Evolutionary conservation across 345 rosid genomes (phyloP), one percentile per base, ranked within the genome.

Genomic region (Corymbia maculata): DNA sequence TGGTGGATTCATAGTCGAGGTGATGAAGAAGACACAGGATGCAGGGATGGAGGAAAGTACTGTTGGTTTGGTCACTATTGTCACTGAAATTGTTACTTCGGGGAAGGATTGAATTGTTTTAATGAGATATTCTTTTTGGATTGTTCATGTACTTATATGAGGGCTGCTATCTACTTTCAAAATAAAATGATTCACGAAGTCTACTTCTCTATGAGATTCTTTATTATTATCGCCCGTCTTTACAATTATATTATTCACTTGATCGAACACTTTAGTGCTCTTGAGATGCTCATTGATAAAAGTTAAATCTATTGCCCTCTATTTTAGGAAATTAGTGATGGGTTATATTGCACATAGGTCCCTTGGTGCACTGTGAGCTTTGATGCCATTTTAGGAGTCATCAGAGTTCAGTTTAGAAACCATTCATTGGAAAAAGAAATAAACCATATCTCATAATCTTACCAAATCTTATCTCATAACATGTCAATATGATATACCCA

Each of bases 1-100:
- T 53, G 57, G 57, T 53, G 57, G 57, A 53, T 53, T 53, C 57
- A 19, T 53, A 53, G 57, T 6, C 6, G 57, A 53, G 57, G 57
- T 16, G 57, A 19, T 53, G 24, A 19, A 53, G 24, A 19, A 53
- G 57, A 53, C 22, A 53, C 4, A 6, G 1, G 57, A 19, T 53
- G 57, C 57, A 16, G 9, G 22, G 9, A 53, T 53, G 57, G 57
- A 53, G 24, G 24, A 19, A 53, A 53, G 57, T 17, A 53, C 0
- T 19, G 9, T 53, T 53, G 57, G 93, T 96, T 93, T 89, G 92
- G 93, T 90, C 95, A 94, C 80, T 96, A 95, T 51, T 94, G 96
- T 91, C 89, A 92, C 88, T 94, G 93, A 93, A 86, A 70, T 88
- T 88, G 10, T 42, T 79, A 55, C 19, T n/a, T 7, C 13, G 6